Evolutionary conservation across 2,329 filamentous ascomycete genomes (phyloP).

Genomic region (Cytospora leucostoma): DNA sequence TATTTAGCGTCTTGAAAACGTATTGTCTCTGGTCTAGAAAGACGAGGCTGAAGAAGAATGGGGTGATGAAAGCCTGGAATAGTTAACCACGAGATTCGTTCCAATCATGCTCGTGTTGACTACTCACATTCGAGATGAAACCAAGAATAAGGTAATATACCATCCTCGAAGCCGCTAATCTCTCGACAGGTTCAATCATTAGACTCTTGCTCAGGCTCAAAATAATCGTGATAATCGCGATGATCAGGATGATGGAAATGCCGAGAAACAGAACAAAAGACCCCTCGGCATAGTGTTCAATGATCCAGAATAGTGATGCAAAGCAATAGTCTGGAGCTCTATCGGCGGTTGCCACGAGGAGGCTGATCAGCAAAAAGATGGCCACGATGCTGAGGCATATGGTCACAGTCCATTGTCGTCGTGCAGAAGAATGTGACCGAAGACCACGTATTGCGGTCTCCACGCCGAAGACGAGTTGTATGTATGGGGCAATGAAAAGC

Average conservation of each 20-base stretch:
- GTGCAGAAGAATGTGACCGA: slow-evolving; percentile 56
- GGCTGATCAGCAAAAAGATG: slow-evolving; percentile 55
- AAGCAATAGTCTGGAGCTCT: slow-evolving; percentile 63
- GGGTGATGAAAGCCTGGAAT: slow-evolving; percentile 57
- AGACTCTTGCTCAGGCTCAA: slow-evolving; percentile 56
- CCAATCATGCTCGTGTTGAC: background rate
- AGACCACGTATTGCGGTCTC: slow-evolving; percentile 61
- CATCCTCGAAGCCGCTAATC: slow-evolving; percentile 67
- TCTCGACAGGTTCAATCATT: slow-evolving; percentile 58
- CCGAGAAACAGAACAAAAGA: slow-evolving; percentile 56
- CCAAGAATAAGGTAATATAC: slow-evolving; percentile 65
- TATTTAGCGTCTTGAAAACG: slow-evolving; percentile 45
- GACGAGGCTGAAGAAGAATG: slow-evolving; percentile 63
- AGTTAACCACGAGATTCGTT: background rate
- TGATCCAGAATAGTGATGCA: slow-evolving; percentile 68
- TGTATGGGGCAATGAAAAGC: slow-evolving; percentile 66
- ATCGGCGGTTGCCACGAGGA: slow-evolving; percentile 58
- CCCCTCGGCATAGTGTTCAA: slow-evolving; percentile 60
- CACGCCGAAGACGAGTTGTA: slow-evolving; percentile 65
- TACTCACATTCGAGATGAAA: slow-evolving; percentile 58
- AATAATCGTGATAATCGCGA: slow-evolving; percentile 56
- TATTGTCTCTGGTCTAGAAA: slow-evolving; percentile 43
- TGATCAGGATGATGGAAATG: slow-evolving; percentile 52
- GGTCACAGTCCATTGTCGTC: slow-evolving; percentile 60
- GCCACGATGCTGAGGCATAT: slow-evolving; percentile 57